phyloP scores from a whole-genome alignment of 345 rosid genomes.

The Fremontodendron californicum region DNA sequence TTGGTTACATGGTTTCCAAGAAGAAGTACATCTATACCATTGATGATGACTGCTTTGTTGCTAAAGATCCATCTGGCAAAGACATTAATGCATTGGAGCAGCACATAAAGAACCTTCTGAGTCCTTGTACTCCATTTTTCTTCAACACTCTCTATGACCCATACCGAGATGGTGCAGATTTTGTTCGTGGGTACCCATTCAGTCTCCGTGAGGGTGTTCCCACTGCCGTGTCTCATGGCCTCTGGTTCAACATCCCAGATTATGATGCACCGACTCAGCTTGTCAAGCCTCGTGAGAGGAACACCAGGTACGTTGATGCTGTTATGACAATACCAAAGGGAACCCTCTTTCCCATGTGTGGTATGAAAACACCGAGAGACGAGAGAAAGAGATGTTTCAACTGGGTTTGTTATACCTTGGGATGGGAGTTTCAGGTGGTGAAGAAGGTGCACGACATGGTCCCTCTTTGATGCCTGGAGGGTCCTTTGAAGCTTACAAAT shows the following conservation, averaged over 20 bases:
- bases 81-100: constrained; percentile 87
- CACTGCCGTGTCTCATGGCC: constrained; percentile 86
- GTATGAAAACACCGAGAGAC: too few relatives aligned
- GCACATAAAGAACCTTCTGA: constrained; percentile 76
- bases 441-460: too few relatives aligned
- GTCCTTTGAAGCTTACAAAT: too few relatives aligned
- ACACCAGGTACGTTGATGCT: constrained; percentile 85
- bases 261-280: constrained; percentile 95
- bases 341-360: too few relatives aligned
- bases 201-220: constrained; percentile 88
- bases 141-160: constrained; percentile 92
- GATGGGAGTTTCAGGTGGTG: too few relatives aligned
- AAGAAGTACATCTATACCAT: too few relatives aligned
- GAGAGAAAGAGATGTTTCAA: too few relatives aligned
- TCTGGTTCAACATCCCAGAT: constrained; percentile 95
- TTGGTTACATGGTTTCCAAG: too few relatives aligned
- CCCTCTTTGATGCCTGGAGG: too few relatives aligned
- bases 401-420: too few relatives aligned
- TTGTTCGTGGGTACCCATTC: constrained; percentile 92
- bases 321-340: too few relatives aligned
- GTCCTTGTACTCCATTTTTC: constrained; percentile 78
- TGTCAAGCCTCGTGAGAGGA: constrained; percentile 88
- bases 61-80: constrained; percentile 78
- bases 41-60: too few relatives aligned
- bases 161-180: constrained; percentile 77